Base-by-base conservation (phyloP, 768 basidiomycete genomes). In the Trametes maxima region DNA sequence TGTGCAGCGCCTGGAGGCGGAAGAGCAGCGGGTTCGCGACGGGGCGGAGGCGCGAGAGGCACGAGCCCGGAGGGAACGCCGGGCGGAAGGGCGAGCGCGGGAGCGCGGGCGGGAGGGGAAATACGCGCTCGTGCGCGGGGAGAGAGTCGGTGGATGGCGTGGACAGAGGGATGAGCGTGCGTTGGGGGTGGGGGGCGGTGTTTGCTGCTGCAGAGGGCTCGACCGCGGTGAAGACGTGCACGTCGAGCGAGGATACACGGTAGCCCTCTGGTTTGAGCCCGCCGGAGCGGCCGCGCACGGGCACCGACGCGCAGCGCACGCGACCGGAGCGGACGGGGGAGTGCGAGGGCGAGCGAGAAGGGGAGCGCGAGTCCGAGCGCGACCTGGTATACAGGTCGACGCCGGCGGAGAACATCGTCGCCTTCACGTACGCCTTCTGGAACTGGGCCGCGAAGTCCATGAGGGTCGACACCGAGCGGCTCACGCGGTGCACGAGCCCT, bases 21-120 rank as follows among this genome's bases (percentile, higher is more conserved):
- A 89, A 75, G 61, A 82, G 77, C 45, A 82, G 77, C 6, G 86
- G 86, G 65, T 90, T 89, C 54, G 82, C 75, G 5, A 88, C 78
- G 2, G 82, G 82, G 8, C 88, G 78, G 65, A 83, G 75, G 28
- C 87, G 80, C 65, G 80, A 78, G 5, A 72, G 69, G 52, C 78
- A 72, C 24, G 44, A 33, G 57, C 37, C 54, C 52, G 62, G 56
- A 37, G 58, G 65, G 49, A 37, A 62, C 52, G 33, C 53, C 67
- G 73, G 74, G 75, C 67, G 80, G 72, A 69, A 78, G 54, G 72
- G 80, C 50, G 67, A 82, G 48, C 75, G 79, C 35, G 77, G 71
- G 6, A 80, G 74, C 17, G 79, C 67, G 3, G 75, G 73, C 42
- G 78, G 76, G 70, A 65, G 44, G n/a, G 71, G 60, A 65, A 71